Evolutionary conservation across 202 grass and related monocot species (phyloP), one percentile per base, ranked within the genome.

Genomic region (Elaeis oleifera): DNA sequence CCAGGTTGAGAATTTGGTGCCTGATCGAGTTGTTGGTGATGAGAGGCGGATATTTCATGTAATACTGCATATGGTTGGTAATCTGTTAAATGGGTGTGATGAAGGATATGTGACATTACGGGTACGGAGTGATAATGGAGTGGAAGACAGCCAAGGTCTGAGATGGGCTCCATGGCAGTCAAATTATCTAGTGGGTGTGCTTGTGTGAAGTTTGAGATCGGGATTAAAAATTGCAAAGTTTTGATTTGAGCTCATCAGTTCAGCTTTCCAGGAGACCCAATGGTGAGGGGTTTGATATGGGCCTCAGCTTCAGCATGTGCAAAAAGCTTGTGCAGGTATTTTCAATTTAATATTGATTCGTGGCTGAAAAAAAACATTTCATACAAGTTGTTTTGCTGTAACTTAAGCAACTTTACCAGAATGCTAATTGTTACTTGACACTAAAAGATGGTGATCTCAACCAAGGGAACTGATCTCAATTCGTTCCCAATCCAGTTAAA

Each of bases 31-130:
- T 17, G 18, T 68, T 15, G 65, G 52, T 22, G 65, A 68, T 15
- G 65, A 68, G 65, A 56, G 52, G 65, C 51, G 65, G 52, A 56
- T 68, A 39, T 53, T 68, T 56, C 65, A 68, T 55, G 27, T 68
- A 16, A 15, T 68, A 13, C 32, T 68, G 52, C 65, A 68, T 23
- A 68, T 68, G 11, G 5, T 68, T 23, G 51, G 29, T 39, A 52
- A 27, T 36, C 22, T 68, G 65, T 44, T 68, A 18, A 56, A 39
- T 36, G 51, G 52, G 19, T 36, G 2, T 2, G 3, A 56, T 39
- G 52, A 52, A 19, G 65, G 65, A 22, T 68, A 27, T 56, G 13
- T 68, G 52, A 68, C 65, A 15, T 23, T 68, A 6, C 18, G 28
- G 0, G 28, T 68, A 1, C 21, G 27, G 65, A 56, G 65, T 56